Percentiles rank a stretch among this genome's conserved stretches.
phyloP scores from a whole-genome alignment of 371 early-diverging fungal species.

The Mucor circinelloides region DNA sequence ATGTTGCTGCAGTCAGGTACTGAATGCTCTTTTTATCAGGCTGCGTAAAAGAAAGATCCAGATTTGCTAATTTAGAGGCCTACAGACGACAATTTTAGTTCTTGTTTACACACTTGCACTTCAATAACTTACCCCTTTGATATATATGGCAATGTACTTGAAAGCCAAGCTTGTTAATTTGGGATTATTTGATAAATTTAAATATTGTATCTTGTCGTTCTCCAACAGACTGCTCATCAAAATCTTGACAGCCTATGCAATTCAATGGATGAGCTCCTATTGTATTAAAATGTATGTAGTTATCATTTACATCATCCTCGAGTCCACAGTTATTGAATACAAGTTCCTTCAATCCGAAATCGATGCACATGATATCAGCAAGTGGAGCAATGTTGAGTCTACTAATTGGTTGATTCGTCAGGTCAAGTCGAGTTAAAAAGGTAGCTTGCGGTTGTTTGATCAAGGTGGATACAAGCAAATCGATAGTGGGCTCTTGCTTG shows the following conservation, averaged over 20 bases:
- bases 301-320: conserved; percentile 61
- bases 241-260: conserved; percentile 58
- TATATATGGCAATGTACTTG: conserved; percentile 69
- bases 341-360: conserved; percentile 58
- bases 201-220: conserved; percentile 50
- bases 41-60: conserved; percentile 37
- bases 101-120: neutral
- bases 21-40: conserved; percentile 60
- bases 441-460: conserved; percentile 34
- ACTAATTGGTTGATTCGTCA: conserved; percentile 42
- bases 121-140: conserved; percentile 55
- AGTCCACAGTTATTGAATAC: conserved; percentile 60
- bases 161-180: conserved; percentile 58
- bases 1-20: conserved; percentile 58
- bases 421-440: conserved; percentile 46
- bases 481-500: conserved; percentile 58
- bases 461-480: conserved; percentile 47
- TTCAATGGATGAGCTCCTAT: neutral
- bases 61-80: conserved; percentile 28
- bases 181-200: conserved; percentile 61
- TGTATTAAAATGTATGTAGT: neutral
- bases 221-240: conserved; percentile 62
- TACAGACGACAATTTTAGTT: conserved; percentile 1
- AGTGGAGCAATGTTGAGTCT: conserved; percentile 57
- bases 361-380: conserved; percentile 61